Evolutionary conservation across 108 stramenopile genomes (phyloP), one percentile per base, ranked within the genome.

Genomic region (Tribonema minus): DNA sequence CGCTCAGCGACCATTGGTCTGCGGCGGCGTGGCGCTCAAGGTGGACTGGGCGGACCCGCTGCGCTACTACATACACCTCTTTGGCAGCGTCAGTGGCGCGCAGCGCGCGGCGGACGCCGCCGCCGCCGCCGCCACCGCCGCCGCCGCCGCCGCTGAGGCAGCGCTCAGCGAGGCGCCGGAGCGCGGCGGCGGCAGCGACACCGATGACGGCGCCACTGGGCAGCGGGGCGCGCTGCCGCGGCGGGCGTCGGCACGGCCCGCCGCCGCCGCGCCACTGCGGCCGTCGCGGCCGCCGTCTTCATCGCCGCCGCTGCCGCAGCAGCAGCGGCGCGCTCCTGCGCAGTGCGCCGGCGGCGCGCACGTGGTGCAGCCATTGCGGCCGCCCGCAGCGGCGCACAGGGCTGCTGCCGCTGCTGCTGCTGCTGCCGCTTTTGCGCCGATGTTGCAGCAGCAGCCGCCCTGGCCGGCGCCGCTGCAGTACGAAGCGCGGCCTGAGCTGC

Each of bases 61-160:
- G 20, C 61, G 74, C 2, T 75, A 75, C 74, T 64, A 75, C 74
- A 75, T 75, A 40, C 74, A 75, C 34, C 74, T 75, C n/a, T 65
- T 65, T 61, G 74, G 74, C 4, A 64, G 74, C 54, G 66, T 75
- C 46, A 75, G 74, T 61, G 0, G 58, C 74, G 61, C 64, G 64
- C 1, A 37, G 37, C 7, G n/a, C 28, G 33, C 58, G 46, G 12
- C 20, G 6, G 23, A 26, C 58, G 69, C 58, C 34, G 69, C 4
- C 69, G 69, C 6, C 34, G 9, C 3, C 0, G 58, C n/a, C 28
- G 58, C 12, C 69, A 58, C 58, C 34, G 33, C 69, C 35, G 5
- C 30, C 30, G 29, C 29, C 29, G 69, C 69, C 2, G 3, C 20
- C 34, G 34, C 30, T 35, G 65, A 6, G 25, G 5, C 36, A 34